These are phyloP conservation scores for Cladosporium velox DNA, from an alignment of 2,329 filamentous ascomycete species.

Conservation along the genomic window DNA sequence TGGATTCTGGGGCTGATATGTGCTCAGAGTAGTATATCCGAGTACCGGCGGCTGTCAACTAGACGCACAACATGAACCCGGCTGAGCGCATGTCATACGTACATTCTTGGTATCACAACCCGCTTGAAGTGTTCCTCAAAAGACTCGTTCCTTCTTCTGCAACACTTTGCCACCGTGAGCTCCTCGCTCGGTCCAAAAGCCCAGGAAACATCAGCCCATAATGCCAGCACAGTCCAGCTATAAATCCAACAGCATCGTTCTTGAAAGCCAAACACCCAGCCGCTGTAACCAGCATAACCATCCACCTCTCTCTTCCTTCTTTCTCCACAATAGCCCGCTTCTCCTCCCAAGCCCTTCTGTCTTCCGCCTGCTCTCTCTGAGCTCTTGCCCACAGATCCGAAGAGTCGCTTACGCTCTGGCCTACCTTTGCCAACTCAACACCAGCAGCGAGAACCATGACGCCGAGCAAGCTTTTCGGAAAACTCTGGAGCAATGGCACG, in stretches of 20 bases:
- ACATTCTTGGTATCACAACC: neutral
- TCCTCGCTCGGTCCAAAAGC: slow-evolving; percentile 22
- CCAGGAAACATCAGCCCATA: slow-evolving; percentile 56
- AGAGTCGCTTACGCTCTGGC: slow-evolving; percentile 78
- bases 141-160: neutral
- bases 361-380: slow-evolving; percentile 29
- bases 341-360: slow-evolving; percentile 44
- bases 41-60: neutral
- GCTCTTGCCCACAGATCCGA: slow-evolving; percentile 54
- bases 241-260: slow-evolving; percentile 86
- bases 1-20: no score
- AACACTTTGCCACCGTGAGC: neutral
- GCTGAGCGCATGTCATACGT: neutral
- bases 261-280: slow-evolving; percentile 80
- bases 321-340: slow-evolving; percentile 52
- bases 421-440: slow-evolving; percentile 82
- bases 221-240: slow-evolving; percentile 78
- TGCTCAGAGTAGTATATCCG: no score
- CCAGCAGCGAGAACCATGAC: slow-evolving; percentile 90
- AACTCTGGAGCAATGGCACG: slow-evolving; percentile 67
- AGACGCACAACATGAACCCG: neutral
- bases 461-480: slow-evolving; percentile 76
- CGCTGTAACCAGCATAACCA: slow-evolving; percentile 85
- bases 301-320: slow-evolving; percentile 76
- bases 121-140: neutral